These are phyloP conservation scores for Gastrodia elata DNA, from an alignment of 106 monocot genomes.

Conservation along the genomic window DNA sequence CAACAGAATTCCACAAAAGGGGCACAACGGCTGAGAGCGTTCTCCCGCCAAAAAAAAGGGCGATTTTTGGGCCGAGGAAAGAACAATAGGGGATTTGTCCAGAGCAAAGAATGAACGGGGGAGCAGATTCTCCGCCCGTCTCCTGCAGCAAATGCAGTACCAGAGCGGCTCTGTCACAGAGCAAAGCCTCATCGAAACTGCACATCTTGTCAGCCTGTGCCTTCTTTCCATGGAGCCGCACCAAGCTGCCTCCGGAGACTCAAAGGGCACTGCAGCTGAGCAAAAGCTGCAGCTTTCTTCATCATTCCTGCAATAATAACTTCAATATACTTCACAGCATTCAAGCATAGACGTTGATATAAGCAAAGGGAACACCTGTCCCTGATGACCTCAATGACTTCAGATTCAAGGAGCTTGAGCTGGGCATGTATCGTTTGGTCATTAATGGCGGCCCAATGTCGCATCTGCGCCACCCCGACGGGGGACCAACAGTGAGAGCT, in stretches of 20 bases:
- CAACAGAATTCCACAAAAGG: conserved; percentile 74
- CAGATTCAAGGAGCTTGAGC: conserved; percentile 35
- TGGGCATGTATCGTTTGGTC: conserved; percentile 19
- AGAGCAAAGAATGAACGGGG: conserved; percentile 56
- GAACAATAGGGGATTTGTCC: conserved; percentile 18
- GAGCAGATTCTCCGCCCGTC: conserved; percentile 26
- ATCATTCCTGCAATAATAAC: conserved; percentile 14
- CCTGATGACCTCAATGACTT: conserved; percentile 25
- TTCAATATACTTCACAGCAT: not conserved
- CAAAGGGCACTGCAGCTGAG: conserved; percentile 50
- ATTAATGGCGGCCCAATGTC: conserved; percentile 45
- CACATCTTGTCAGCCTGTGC: conserved; percentile 59
- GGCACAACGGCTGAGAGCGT: conserved; percentile 32
- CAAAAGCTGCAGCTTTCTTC: conserved; percentile 65
- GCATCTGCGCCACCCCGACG: conserved; percentile 60
- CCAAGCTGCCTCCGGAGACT: conserved; percentile 39
- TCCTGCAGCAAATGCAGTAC: conserved; percentile 72
- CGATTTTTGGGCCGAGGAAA: not conserved
- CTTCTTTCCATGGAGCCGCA: conserved; percentile 30
- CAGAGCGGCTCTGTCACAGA: conserved; percentile 29
- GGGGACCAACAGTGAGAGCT: conserved; percentile 25
- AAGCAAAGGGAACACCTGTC: conserved; percentile 33
- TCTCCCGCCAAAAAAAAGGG: not conserved
- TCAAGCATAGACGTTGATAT: not conserved
- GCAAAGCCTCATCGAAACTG: conserved; percentile 64